Evolutionary conservation across 108 stramenopile genomes (phyloP), one percentile per base, ranked within the genome.

Genomic region (Conticribra weissflogii): DNA sequence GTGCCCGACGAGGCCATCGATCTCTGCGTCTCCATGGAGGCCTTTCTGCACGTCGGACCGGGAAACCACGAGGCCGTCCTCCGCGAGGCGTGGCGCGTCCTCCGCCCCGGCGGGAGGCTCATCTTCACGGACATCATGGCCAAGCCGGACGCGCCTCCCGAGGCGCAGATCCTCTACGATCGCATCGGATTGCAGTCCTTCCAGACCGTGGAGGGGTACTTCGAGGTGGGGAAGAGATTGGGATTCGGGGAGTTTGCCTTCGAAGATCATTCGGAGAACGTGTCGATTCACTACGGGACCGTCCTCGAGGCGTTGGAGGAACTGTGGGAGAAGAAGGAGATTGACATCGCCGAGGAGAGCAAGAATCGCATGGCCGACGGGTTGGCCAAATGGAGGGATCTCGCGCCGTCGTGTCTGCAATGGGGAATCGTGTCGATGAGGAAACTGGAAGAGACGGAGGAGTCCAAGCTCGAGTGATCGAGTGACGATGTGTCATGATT

Each of bases 121-220:
- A 74, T 82, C 62, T 82, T 82, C 25, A 64, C 60, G 36, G 81
- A 82, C 49, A 82, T 82, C 56, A 68, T 82, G 66, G 71, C 73
- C 46, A 58, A 50, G 18, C 76, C 77, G 21, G 17, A 19, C n/a
- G 51, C 74, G 15, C 50, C 64, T 4, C 33, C 41, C 0, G 67
- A 75, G 31, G 78, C 78, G 51, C 54, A 78, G 49, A 59, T 67
- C 12, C 77, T 82, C 46, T 82, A 82, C 47, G 72, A 82, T 34
- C 59, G 81, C 5, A 82, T 82, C 48, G 58, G 72, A 21, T 30
- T 82, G 27, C 54, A 72, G 51, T 78, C 77, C 28, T 73, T 82
- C 71, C 76, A 77, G 63, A 78, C 81, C 2, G 72, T 82, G 22
- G 68, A 67, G 0, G 72, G 78, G 5, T 82, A 82, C 62, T 45